Conservation (phyloP, 345 rosid genomes). For the Hibiscus syriacus region DNA sequence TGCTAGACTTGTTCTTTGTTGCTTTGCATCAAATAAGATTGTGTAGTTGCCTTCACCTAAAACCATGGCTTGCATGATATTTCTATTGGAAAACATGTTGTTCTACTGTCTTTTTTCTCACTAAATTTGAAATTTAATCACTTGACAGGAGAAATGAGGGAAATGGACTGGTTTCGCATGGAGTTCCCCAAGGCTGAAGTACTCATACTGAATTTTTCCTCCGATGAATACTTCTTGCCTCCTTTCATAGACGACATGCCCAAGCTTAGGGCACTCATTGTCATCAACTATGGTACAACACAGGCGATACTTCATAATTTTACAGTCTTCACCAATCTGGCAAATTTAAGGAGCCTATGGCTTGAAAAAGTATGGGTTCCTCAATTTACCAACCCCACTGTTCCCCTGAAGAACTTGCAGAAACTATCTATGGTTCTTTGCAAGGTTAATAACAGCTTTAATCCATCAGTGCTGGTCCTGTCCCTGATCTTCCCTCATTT, state of each 20-base stretch:
- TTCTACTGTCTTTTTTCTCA: background rate
- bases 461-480: conserved; percentile 21
- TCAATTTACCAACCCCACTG: conserved; percentile 34
- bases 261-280: conserved; percentile 61
- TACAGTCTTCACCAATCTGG: conserved; percentile 39
- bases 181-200: conserved; percentile 85
- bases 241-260: conserved; percentile 71
- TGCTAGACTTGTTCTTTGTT: background rate
- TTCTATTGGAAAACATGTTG: too few species aligned
- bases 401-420: conserved; percentile 36
- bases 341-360: conserved; percentile 70
- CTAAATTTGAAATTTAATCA: background rate
- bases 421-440: conserved; percentile 73
- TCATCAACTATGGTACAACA: conserved; percentile 51
- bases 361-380: conserved; percentile 66
- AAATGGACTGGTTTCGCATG: conserved; percentile 71
- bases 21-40: background rate
- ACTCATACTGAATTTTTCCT: conserved; percentile 61
- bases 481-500: too few species aligned
- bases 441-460: conserved; percentile 54
- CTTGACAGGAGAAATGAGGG: conserved; percentile 60
- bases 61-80: too few species aligned
- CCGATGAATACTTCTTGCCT: conserved; percentile 58
- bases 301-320: conserved; percentile 50
- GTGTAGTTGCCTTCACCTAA: too few species aligned